Base-by-base conservation (phyloP, 2,329 filamentous ascomycete species). In the Trichophyton rubrum region DNA sequence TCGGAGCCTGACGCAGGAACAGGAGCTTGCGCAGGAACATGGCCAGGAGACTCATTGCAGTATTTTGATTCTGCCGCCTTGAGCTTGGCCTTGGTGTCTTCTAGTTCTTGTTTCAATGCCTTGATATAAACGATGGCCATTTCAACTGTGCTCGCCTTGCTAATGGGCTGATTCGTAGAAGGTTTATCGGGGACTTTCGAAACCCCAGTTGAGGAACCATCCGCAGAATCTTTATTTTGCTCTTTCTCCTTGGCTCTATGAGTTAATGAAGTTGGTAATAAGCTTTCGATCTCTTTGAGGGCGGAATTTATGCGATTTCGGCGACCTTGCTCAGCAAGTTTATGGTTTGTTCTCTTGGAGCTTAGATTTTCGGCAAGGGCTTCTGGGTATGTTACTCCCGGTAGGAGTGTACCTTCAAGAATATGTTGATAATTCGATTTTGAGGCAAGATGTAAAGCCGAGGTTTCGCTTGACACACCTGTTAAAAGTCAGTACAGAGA, bases 381-480 rank as follows among this genome's bases (percentile, higher is more conserved):
- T 66, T 88, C 90, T 0, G 92, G 91, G 67, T 96, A 97, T 1
- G 87, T 88, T 11, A 96, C 87, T 11, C 92, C 92, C 0, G 91
- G 91, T 0, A 96, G 84, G 60, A 87, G 86, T 58, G 90, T 97
- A 56, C 93, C 93, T 71, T 97, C 93, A 9, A 99, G 77, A 41
- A 99, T 93, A 68, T 96, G 95, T 69, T 97, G 92, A 69, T 99
- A 99, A 69, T 99, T 99, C 1, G 92, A 97, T 72, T 97, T 97
- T 15, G 89, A 90, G 40, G 91, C 89, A 30, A 99, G 80, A 51
- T 97, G 81, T 30, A 90, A 81, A n/a, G 85, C 83, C 61, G 84
- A 84, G 2, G 80, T 79, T 58, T 85, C 81, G 40, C 81, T 79
- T 20, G 81, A 76, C 15, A 82, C 71, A 40, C 74, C 75, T 74